Base-by-base conservation (phyloP, 257 asterid genomes). In the Rehmannia glutinosa region DNA sequence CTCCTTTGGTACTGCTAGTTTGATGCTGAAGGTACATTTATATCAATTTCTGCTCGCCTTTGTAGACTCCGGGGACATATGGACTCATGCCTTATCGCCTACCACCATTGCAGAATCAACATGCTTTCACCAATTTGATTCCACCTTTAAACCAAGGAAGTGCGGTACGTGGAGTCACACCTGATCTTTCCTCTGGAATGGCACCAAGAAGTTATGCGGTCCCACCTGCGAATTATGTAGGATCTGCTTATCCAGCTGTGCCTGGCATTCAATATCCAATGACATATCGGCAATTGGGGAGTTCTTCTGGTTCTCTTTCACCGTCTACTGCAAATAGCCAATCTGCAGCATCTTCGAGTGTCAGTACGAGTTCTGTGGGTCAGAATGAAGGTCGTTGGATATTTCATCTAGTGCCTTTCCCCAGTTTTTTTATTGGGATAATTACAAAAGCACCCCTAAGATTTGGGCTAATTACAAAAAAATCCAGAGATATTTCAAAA, bases 61-160 rank as follows among this genome's bases (percentile, higher is more conserved):
- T 80, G 77, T 84, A 93, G 99, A 73, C 92, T 73, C 90, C 90
- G 13, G 96, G 97, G 61, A 66, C 91, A 36, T 93, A 81, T 73
- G 96, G 96, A 28, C 73, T 86, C 71, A 59, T 93, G 86, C 96
- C 59, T 66, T 93, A 86, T 81, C 96, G 96, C 63, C 71, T 78
- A 57, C 94, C 92, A 42, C 79, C 77, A 30, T 54, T 84, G 79
- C 98, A 93, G 78, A 93, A 80, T 73, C 95, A 85, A 71, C 89
- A 77, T 8, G 69, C 77, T 28, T 86, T 82, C 57, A 87, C 80
- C 71, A 87, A 80, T 75, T 20, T 79, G 67, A 61, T 83, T 58
- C 83, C 95, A 52, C 79, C 97, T 11, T 45, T 82, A 77, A 84
- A 79, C 82, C 95, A 87, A 45, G 88, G 83, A 61, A 81, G 64